These are phyloP conservation scores for Fusarium pininemorale DNA, from an alignment of 2,329 filamentous ascomycete species.

Conservation along the genomic window DNA sequence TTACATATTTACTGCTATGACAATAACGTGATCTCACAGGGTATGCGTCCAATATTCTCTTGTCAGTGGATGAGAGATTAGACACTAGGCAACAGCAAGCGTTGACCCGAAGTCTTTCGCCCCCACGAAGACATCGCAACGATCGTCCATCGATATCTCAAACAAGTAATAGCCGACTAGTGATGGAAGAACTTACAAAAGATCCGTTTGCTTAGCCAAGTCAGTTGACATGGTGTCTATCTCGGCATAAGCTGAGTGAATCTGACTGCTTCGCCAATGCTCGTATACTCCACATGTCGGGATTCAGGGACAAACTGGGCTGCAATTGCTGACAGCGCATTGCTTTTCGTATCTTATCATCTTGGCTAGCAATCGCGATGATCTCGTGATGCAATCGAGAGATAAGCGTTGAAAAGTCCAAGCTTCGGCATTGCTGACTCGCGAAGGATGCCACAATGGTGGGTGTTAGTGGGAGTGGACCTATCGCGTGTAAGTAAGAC, in stretches of 20 bases:
- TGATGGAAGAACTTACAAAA: neutral
- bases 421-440: neutral
- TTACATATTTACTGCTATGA: neutral
- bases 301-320: neutral
- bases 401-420: neutral
- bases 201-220: neutral
- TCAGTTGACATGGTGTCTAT: neutral
- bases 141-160: neutral
- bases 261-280: neutral
- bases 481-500: conserved; percentile 7
- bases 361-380: neutral
- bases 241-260: neutral
- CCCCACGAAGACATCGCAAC: neutral
- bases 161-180: neutral
- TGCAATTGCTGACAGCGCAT: neutral
- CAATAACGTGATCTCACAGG: neutral
- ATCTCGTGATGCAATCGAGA: neutral
- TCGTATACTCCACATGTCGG: neutral
- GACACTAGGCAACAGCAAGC: neutral
- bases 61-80: too few relatives aligned
- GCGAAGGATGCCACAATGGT: neutral
- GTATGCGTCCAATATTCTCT: neutral
- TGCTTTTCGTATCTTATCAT: neutral
- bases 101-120: neutral
- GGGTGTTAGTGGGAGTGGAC: neutral